phyloP scores from a whole-genome alignment of 106 monocot species.

The Dioscorea zingiberensis region DNA sequence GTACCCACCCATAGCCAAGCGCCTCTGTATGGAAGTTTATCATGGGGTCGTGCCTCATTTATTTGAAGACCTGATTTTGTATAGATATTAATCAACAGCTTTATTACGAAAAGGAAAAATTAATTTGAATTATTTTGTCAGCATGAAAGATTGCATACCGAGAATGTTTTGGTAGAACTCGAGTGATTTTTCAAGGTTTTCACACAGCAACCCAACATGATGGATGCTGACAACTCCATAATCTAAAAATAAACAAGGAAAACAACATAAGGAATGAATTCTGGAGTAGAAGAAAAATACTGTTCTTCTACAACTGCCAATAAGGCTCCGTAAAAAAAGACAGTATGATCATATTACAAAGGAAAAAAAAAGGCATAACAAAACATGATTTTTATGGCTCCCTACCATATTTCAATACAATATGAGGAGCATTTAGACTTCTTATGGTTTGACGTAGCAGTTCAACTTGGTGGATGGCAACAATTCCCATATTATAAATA shows the following conservation, averaged over 20 bases:
- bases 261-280: too few species aligned
- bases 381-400: not conserved
- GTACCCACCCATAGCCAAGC: conserved; percentile 97
- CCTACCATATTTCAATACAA: not conserved
- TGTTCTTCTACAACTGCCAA: not conserved
- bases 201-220: conserved; percentile 92
- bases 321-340: not conserved
- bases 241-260: conserved; percentile 33
- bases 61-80: conserved; percentile 68
- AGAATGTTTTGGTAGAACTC: conserved; percentile 86
- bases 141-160: conserved; percentile 36
- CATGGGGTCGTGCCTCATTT: conserved; percentile 85
- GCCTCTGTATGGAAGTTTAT: conserved; percentile 96
- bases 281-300: not conserved
- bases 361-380: not conserved
- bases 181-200: conserved; percentile 91
- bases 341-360: not conserved
- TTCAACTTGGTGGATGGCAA: too few species aligned
- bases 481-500: too few species aligned
- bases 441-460: too few species aligned
- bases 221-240: conserved; percentile 85
- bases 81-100: not conserved
- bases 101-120: not conserved
- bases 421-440: too few species aligned
- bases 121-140: not conserved